phyloP scores from a whole-genome alignment of 2,329 filamentous ascomycete species.

The Botrytis paeoniae region DNA sequence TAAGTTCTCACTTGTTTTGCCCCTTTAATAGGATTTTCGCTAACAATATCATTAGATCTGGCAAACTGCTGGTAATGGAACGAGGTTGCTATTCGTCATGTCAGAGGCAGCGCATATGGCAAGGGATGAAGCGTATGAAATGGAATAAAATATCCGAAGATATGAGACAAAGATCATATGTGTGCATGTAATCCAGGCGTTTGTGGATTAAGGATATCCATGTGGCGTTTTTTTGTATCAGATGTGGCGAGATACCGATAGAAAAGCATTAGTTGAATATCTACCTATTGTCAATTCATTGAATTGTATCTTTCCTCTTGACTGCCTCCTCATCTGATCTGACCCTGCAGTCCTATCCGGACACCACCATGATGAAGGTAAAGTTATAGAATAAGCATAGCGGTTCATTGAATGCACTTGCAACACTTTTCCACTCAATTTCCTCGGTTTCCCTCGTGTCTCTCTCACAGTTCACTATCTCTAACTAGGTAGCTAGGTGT shows the following conservation, averaged over 20 bases:
- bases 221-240: constrained; percentile 15
- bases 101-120: constrained; percentile 47
- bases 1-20: constrained; percentile 53
- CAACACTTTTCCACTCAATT: too few relatives aligned
- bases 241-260: constrained; percentile 8
- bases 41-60: constrained; percentile 55
- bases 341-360: too few relatives aligned
- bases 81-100: constrained; percentile 68
- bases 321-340: too few relatives aligned
- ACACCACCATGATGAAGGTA: too few relatives aligned
- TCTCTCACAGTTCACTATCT: too few relatives aligned
- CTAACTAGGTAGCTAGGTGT: too few relatives aligned
- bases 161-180: background rate
- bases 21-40: constrained; percentile 26
- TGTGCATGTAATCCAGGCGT: constrained; percentile 16
- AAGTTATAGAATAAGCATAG: too few relatives aligned
- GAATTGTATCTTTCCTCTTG: too few relatives aligned
- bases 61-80: constrained; percentile 72
- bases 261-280: constrained; percentile 6
- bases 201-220: constrained; percentile 14
- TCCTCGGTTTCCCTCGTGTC: too few relatives aligned
- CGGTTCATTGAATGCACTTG: too few relatives aligned
- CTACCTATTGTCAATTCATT: background rate
- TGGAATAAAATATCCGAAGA: constrained; percentile 23
- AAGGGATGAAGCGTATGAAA: constrained; percentile 32